A percentile compares a stretch with the other conserved stretches of the same genome.
Evolutionary conservation across 768 basidiomycete species (phyloP).

Genomic region (Lactarius evosmus): DNA sequence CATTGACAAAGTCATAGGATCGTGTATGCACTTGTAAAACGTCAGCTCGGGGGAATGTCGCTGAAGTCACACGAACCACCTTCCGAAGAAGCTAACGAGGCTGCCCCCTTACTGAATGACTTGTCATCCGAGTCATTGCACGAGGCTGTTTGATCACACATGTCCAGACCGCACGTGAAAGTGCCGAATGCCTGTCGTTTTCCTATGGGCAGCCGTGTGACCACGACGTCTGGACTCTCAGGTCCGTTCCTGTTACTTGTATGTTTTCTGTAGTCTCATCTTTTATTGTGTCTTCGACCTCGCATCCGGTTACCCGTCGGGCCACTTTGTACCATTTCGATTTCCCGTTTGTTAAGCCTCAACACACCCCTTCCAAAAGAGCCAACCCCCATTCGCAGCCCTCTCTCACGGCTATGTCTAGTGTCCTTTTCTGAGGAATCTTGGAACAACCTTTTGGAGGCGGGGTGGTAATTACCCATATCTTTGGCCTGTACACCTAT

Average conservation of each 20-base stretch:
- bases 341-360: slow-evolving; percentile 60
- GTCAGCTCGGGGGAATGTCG: slow-evolving; percentile 47
- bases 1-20: slow-evolving; percentile 43
- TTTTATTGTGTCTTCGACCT: slow-evolving; percentile 30
- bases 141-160: slow-evolving; percentile 20
- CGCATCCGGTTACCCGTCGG: slow-evolving; percentile 15
- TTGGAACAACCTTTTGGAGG: slow-evolving; percentile 65
- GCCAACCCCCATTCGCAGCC: slow-evolving; percentile 76
- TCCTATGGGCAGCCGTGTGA: neutral
- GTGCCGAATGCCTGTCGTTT: neutral
- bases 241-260: slow-evolving; percentile 15
- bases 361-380: slow-evolving; percentile 68
- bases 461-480: slow-evolving; percentile 80
- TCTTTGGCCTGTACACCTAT: slow-evolving; percentile 62
- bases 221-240: neutral
- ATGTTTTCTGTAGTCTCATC: slow-evolving; percentile 31
- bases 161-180: neutral
- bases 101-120: slow-evolving; percentile 50
- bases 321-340: slow-evolving; percentile 39
- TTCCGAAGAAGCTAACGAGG: slow-evolving; percentile 59
- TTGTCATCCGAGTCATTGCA: slow-evolving; percentile 30
- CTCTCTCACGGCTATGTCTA: slow-evolving; percentile 53
- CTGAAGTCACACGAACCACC: slow-evolving; percentile 52
- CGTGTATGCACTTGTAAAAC: slow-evolving; percentile 62
- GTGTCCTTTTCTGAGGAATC: slow-evolving; percentile 32